A percentile compares a stretch with the other conserved stretches of the same genome.
phyloP scores from a whole-genome alignment of 2,329 filamentous ascomycete species.

The Neofusicoccum cordaticola region DNA sequence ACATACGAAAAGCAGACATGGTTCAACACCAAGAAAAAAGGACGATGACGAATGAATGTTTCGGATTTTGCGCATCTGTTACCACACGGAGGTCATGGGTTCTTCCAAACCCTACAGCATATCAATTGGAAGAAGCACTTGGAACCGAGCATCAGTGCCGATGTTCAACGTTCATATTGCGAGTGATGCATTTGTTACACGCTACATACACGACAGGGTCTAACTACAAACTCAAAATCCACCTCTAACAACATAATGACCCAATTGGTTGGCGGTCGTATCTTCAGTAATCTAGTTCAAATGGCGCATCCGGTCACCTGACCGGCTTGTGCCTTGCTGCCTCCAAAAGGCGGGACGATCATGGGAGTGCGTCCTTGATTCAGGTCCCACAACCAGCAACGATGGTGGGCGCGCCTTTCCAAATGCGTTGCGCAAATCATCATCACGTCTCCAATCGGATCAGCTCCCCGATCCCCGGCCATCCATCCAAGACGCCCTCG shows the following conservation, averaged over 20 bases:
- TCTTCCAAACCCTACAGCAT: background rate
- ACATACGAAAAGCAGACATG: background rate
- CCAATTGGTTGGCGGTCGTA: background rate
- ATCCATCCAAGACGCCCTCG: background rate
- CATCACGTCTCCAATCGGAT: background rate
- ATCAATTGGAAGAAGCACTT: background rate
- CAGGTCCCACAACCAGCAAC: background rate
- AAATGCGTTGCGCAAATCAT: background rate
- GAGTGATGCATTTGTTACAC: background rate
- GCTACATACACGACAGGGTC: background rate
- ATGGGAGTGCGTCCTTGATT: background rate
- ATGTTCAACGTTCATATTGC: background rate
- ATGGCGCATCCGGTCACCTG: background rate
- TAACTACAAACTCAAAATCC: background rate
- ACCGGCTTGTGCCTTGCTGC: background rate
- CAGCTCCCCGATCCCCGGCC: background rate
- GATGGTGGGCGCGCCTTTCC: background rate
- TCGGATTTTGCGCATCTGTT: background rate
- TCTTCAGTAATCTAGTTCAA: background rate
- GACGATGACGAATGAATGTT: background rate
- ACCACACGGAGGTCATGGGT: background rate
- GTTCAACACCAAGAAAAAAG: conserved; percentile 2
- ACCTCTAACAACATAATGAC: background rate
- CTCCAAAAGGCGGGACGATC: background rate
- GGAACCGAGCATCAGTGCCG: background rate